Evolutionary conservation across 768 basidiomycete species (phyloP).

Genomic region (Coprinellus micaceus): DNA sequence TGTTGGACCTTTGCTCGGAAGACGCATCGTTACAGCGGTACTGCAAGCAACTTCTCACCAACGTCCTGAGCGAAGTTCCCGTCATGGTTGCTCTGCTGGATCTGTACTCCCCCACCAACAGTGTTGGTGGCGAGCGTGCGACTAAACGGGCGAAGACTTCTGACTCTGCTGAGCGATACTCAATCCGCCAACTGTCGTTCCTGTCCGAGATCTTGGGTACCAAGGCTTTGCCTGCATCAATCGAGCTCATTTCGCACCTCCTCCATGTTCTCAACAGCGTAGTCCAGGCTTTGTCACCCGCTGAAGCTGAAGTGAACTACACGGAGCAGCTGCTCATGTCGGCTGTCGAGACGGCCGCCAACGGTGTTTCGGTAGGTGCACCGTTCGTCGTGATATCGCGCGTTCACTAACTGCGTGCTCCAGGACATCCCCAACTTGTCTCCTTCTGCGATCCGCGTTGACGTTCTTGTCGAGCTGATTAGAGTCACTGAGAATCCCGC

Average conservation of each 20-base stretch:
- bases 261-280: constrained; percentile 71
- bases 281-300: constrained; percentile 48
- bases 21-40: constrained; percentile 41
- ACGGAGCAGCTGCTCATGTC: constrained; percentile 82
- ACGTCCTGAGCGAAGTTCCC: constrained; percentile 44
- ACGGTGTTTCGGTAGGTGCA: constrained; percentile 53
- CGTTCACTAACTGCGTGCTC: too few relatives aligned
- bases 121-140: constrained; percentile 36
- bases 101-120: constrained; percentile 44
- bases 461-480: constrained; percentile 85
- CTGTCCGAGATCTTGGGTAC: constrained; percentile 70
- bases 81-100: constrained; percentile 53
- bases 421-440: constrained; percentile 53
- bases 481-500: constrained; percentile 89
- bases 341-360: constrained; percentile 65
- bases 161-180: constrained; percentile 44
- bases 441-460: constrained; percentile 65
- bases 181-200: constrained; percentile 48
- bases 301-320: constrained; percentile 68
- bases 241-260: constrained; percentile 66
- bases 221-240: constrained; percentile 61
- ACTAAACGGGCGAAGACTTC: constrained; percentile 64
- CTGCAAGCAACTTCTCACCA: constrained; percentile 48
- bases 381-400: too few relatives aligned
- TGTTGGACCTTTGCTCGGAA: constrained; percentile 52